Evolutionary conservation across 2,329 filamentous ascomycete genomes (phyloP), one percentile per base, ranked within the genome.

Genomic region (Monosporascus cannonballus): DNA sequence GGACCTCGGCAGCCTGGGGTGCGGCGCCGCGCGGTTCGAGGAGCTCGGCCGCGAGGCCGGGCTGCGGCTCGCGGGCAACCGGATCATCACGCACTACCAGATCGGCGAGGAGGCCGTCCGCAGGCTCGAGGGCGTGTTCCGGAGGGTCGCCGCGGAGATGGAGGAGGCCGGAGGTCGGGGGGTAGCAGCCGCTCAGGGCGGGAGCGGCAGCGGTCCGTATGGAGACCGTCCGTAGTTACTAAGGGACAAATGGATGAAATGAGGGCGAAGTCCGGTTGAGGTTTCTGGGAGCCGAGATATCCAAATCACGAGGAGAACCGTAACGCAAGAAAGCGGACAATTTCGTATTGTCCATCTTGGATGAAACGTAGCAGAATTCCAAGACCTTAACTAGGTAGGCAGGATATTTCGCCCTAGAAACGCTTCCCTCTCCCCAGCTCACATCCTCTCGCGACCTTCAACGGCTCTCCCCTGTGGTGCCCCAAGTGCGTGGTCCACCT

Each of bases 61-160:
- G 3, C 55, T 69, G 18, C 63, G 61, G 51, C 47, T 69, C 3
- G 48, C 54, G 20, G 59, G 59, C 11, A 55, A 57, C 50, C 64
- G 61, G 30, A 54, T 70, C 34, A 72, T 67, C 63, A 69, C 59
- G 48, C 67, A 59, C 22, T 64, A 64, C 48, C 67, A 87, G 71
- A 79, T 86, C 52, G 78, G 78, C 14, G 77, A 84, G 38, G 80
- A 82, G 60, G 81, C 80, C 2, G 73, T 86, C 47, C 58, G 65
- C 39, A 71, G 72, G 49, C 61, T 82, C 18, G 72, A 73, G 22
- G 64, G 67, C 34, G 68, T 79, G 7, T 80, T 82, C 61, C 65
- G 71, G 44, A 58, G 56, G 44, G 47, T 69, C 25, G 64, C 62
- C 6, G 50, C 51, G 17, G 67, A 67, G 52, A 63, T n/a, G n/a